A percentile compares a stretch with the other conserved stretches of the same genome.
These are phyloP conservation scores for Setomelanomma holmii DNA, from an alignment of 2,329 filamentous ascomycete genomes.

Conservation along the genomic window DNA sequence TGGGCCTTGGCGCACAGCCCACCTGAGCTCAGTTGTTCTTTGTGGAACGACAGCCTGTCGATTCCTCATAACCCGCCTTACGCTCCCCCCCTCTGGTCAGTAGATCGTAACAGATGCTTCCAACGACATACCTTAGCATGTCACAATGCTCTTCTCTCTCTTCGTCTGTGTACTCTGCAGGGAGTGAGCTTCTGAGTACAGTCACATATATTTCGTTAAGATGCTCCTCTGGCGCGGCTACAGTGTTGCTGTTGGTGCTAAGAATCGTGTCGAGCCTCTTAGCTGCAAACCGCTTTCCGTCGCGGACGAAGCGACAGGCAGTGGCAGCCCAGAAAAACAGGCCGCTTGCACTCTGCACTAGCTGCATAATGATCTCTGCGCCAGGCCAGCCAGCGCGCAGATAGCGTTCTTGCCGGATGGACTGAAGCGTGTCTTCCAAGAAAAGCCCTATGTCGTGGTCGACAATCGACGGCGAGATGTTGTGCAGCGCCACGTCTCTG, in stretches of 20 bases:
- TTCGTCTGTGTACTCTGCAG: constrained; percentile 11
- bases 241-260: too few species aligned
- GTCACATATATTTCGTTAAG: constrained; percentile 21
- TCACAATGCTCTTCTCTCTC: background rate
- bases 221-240: constrained; percentile 13
- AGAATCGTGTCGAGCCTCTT: constrained; percentile 2
- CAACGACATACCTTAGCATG: constrained; percentile 9
- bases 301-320: constrained; percentile 13
- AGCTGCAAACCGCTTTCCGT: background rate
- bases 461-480: background rate
- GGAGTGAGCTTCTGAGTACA: constrained; percentile 19
- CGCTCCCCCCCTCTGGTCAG: too few species aligned
- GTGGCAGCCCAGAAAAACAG: constrained; percentile 42
- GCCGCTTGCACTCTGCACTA: constrained; percentile 29
- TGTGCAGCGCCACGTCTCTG: constrained; percentile 9
- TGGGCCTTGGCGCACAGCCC: too few species aligned
- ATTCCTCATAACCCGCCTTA: too few species aligned
- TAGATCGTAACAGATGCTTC: too few species aligned
- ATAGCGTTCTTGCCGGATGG: background rate
- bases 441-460: background rate
- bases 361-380: constrained; percentile 9
- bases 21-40: too few species aligned
- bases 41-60: too few species aligned
- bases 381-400: background rate
- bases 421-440: background rate